Base-by-base conservation (phyloP, 2,329 filamentous ascomycete species). In the Penicillium sp. region DNA sequence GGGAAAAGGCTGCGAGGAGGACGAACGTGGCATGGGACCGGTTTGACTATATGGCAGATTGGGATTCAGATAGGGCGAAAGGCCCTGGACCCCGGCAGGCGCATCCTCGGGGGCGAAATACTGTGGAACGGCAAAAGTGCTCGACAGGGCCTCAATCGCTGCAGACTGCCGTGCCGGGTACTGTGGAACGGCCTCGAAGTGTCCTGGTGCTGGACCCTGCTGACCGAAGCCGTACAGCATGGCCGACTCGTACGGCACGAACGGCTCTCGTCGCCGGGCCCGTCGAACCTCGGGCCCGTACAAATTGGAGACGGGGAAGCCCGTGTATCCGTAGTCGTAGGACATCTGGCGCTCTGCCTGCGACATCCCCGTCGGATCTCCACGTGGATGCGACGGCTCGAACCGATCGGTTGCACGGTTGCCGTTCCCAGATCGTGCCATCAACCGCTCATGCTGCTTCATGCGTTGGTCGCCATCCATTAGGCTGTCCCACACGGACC, bases 211-310 rank as follows among this genome's bases (percentile, higher is more conserved):
- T 78, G 74, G 75, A 55, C 76, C 77, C 65, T 84, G 77, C 69
- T 86, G 85, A 67, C 81, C 77, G 65, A 92, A 87, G 75, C 85
- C 86, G 78, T 95, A 95, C 81, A 94, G 86, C 76, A 92, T 84
- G 57, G 83, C 82, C 49, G 82, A 76, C 48, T 85, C 78, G 63
- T 84, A 85, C 58, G 76, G 74, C 48, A 73, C 65, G 64, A 79
- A 80, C 53, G 75, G 71, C 56, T 85, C 77, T 82, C 88, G 69
- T 62, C 76, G 70, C 76, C 72, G 83, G 16, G 18, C 9, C 16
- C 18, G 35, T 38, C 35, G 35, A 38, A 38, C 27, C 9, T 28
- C 27, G 27, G 27, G 4, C n/a, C 33, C 33, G 33, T 36, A 38
- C 9, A 38, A 4, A 4, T 20, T 38, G 10, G 35, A 38, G 35